A percentile compares a stretch with the other conserved stretches of the same genome.
Conservation (phyloP, 2,329 filamentous ascomycete genomes). For the Celoporthe dispersa region DNA sequence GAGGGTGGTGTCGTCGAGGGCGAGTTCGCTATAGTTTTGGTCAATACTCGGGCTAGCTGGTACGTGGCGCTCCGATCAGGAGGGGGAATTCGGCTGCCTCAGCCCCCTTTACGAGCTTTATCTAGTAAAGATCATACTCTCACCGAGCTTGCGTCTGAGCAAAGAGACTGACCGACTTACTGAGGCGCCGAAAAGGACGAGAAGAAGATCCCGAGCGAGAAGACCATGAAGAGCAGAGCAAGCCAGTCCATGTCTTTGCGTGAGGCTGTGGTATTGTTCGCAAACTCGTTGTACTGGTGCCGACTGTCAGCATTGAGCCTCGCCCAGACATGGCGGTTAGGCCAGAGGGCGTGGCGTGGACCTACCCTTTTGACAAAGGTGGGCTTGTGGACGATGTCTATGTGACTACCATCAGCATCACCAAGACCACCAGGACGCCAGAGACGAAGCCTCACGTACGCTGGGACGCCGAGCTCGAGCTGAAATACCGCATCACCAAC, state of each 20-base stretch:
- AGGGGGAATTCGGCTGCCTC: neutral
- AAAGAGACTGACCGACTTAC: neutral
- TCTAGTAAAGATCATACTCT: neutral
- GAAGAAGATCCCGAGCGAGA: slow-evolving; percentile 49
- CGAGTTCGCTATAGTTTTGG: slow-evolving; percentile 41
- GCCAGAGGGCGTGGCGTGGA: slow-evolving; percentile 9
- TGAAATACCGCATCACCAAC: slow-evolving; percentile 58
- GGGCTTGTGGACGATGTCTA: slow-evolving; percentile 58
- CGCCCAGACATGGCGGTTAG: slow-evolving; percentile 4
- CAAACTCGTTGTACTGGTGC: slow-evolving; percentile 53
- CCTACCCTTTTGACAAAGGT: slow-evolving; percentile 52
- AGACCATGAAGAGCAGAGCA: slow-evolving; percentile 55
- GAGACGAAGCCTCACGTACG: slow-evolving; percentile 41
- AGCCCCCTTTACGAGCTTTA: neutral
- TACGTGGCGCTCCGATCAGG: neutral
- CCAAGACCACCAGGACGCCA: neutral
- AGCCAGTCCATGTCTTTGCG: slow-evolving; percentile 50
- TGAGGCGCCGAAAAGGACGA: slow-evolving; percentile 49
- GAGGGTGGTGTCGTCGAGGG: slow-evolving; percentile 46
- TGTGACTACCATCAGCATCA: slow-evolving; percentile 41
- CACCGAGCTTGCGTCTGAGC: neutral
- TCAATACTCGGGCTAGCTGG: neutral
- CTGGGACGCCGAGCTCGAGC: slow-evolving; percentile 55
- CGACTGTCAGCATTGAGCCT: neutral
- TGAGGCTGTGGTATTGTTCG: slow-evolving; percentile 44